Evolutionary conservation across 768 basidiomycete species (phyloP).

Genomic region (Tulasnella sp.): DNA sequence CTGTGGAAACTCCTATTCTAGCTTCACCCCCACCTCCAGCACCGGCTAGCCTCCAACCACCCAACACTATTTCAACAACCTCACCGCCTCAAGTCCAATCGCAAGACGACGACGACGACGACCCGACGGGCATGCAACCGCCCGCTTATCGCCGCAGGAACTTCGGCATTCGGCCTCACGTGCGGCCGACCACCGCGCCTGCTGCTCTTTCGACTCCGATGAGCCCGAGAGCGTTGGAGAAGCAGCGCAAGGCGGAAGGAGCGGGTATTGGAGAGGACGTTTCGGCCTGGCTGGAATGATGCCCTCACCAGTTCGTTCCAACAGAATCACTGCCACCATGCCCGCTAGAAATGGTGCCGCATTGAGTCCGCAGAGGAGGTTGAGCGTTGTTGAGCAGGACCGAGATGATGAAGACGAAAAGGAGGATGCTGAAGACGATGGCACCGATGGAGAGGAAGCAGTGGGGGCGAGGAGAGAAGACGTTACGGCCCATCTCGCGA

Average conservation of each 20-base stretch:
- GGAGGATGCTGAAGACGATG: not conserved
- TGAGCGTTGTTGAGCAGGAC: not conserved
- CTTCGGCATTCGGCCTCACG: conserved; percentile 1
- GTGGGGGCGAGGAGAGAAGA: not conserved
- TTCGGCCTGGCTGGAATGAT: not conserved
- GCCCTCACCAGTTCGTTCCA: not conserved
- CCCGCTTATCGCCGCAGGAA: conserved; percentile 18
- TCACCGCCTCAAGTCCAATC: not conserved
- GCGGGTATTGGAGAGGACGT: not conserved
- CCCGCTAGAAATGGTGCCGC: not conserved
- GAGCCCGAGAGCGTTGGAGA: not conserved
- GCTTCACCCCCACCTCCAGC: not conserved
- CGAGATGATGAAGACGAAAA: not conserved
- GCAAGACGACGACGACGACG: not conserved
- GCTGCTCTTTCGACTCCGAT: not conserved
- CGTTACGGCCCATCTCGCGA: conserved; percentile 30
- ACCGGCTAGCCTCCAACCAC: not conserved
- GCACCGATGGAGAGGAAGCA: not conserved
- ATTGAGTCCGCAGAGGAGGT: not conserved
- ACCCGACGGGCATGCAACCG: not conserved
- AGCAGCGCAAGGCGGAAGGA: not conserved
- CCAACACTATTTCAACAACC: not conserved
- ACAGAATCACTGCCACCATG: too few species aligned
- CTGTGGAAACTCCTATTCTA: not conserved
- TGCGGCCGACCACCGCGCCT: not conserved